Conservation (phyloP, 345 rosid genomes). For the Boechera divaricarpa region DNA sequence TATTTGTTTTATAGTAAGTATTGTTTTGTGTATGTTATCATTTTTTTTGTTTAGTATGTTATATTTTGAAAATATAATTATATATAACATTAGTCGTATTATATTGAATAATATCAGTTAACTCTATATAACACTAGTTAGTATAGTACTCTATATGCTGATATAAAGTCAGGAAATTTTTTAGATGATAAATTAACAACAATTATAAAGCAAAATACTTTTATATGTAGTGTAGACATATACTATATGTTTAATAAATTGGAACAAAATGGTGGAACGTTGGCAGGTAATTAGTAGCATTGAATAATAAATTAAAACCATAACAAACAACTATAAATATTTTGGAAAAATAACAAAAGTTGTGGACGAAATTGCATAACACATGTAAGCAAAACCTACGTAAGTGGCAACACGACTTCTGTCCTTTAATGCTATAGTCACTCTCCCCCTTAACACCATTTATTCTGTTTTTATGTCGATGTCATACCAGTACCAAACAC, state of each 20-base stretch:
- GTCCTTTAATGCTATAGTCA: constrained; percentile 3
- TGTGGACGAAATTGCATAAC: constrained; percentile 6
- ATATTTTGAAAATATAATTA: no score
- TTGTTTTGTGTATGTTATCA: no score
- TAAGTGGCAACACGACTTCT: background rate
- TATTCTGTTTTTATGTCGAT: constrained; percentile 3
- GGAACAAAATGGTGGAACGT: constrained; percentile 18
- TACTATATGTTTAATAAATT: background rate
- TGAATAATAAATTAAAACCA: constrained; percentile 20
- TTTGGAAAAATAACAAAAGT: background rate
- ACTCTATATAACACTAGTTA: no score
- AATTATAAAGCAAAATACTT: background rate
- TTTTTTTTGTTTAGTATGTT: no score
- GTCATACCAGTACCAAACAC: background rate
- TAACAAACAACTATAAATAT: constrained; percentile 1
- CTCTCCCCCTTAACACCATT: background rate
- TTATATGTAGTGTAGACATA: background rate
- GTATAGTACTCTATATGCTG: no score
- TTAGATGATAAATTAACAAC: background rate
- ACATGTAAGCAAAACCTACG: constrained; percentile 14
- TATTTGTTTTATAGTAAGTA: no score
- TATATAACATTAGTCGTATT: no score
- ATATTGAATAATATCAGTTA: no score
- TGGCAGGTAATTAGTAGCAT: constrained; percentile 22
- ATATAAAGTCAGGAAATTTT: background rate